These are phyloP conservation scores for Exophiala alcalophila DNA, from an alignment of 2,329 filamentous ascomycete species.

Conservation along the genomic window DNA sequence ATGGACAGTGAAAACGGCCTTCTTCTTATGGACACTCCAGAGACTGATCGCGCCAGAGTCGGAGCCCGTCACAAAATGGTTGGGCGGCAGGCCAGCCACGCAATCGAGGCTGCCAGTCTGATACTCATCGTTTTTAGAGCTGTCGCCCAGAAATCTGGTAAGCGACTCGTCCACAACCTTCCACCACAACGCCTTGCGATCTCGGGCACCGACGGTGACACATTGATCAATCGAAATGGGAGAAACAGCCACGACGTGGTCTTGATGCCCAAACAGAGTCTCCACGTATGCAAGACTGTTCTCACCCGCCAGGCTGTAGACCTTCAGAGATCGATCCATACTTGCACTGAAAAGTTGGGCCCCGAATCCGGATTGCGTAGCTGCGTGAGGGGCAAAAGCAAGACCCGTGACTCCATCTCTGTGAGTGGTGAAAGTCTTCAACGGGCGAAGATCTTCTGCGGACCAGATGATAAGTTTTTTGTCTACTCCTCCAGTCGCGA, in stretches of 20 bases:
- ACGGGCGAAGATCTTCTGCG: slow-evolving; percentile 69
- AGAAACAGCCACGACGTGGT: slow-evolving; percentile 79
- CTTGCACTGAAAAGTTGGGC: slow-evolving; percentile 92
- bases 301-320: slow-evolving; percentile 68
- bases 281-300: slow-evolving; percentile 92
- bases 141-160: slow-evolving; percentile 85
- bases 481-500: slow-evolving; percentile 86
- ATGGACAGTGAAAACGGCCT: slow-evolving; percentile 75
- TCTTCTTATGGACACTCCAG: slow-evolving; percentile 93
- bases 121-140: slow-evolving; percentile 49
- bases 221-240: slow-evolving; percentile 83
- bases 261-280: slow-evolving; percentile 93
- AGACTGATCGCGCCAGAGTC: slow-evolving; percentile 85
- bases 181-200: slow-evolving; percentile 90
- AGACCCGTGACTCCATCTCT: slow-evolving; percentile 81
- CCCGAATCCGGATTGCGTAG: slow-evolving; percentile 45
- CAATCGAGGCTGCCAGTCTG: slow-evolving; percentile 86
- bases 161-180: slow-evolving; percentile 95
- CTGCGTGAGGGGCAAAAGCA: slow-evolving; percentile 76
- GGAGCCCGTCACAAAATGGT: slow-evolving; percentile 88
- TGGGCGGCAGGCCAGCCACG: slow-evolving; percentile 82
- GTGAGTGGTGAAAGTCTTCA: slow-evolving; percentile 87
- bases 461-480: slow-evolving; percentile 85
- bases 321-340: slow-evolving; percentile 88
- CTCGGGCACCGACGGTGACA: slow-evolving; percentile 83